Conservation (phyloP, 257 asterid species). For the Cinchona pubescens region DNA sequence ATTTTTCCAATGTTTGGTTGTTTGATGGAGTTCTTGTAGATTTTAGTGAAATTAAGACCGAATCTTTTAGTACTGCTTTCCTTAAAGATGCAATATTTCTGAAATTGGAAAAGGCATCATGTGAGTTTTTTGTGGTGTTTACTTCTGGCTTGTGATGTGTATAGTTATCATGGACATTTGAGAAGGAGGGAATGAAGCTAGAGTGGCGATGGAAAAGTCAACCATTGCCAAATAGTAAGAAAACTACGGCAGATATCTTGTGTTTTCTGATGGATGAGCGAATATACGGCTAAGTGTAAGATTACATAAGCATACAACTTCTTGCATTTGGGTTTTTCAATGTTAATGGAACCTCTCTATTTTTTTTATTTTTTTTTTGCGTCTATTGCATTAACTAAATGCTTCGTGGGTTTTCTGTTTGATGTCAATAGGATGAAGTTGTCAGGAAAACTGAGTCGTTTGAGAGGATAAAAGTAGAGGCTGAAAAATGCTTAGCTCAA, state of each 20-base stretch:
- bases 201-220: slow-evolving; percentile 99
- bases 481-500: slow-evolving; percentile 77
- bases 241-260: slow-evolving; percentile 65
- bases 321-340: not conserved
- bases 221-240: slow-evolving; percentile 51
- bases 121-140: not conserved
- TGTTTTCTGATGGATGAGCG: slow-evolving; percentile 94
- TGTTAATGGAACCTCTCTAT: not conserved
- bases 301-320: not conserved
- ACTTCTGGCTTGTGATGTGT: slow-evolving; percentile 12
- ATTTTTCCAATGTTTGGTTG: too few species aligned
- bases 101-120: too few species aligned
- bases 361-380: not conserved
- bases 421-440: slow-evolving; percentile 71
- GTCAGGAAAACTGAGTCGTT: slow-evolving; percentile 61
- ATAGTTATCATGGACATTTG: slow-evolving; percentile 90
- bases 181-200: slow-evolving; percentile 83
- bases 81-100: too few species aligned
- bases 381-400: not conserved
- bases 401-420: slow-evolving; percentile 7
- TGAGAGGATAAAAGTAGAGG: slow-evolving; percentile 62
- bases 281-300: slow-evolving; percentile 87
- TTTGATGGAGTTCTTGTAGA: not conserved
- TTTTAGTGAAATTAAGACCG: not conserved
- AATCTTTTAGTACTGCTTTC: not conserved